Base-by-base conservation (phyloP, 805 yeast species). In the Wickerhamomyces kurtzmanii region DNA sequence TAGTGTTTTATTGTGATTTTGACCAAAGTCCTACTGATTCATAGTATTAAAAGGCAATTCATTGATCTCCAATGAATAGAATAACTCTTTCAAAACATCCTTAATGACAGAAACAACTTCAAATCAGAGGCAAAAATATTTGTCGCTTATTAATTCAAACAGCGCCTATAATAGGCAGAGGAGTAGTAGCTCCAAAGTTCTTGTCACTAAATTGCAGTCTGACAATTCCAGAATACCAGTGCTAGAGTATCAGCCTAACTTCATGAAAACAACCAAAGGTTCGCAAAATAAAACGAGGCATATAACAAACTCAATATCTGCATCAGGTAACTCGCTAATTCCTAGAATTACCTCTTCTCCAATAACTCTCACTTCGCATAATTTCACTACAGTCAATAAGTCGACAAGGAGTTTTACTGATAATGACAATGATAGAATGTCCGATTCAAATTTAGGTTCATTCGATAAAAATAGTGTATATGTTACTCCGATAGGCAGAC, bases 301-400 rank as follows among this genome's bases (percentile, higher is more conserved):
- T n/a, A n/a, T n/a, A n/a, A n/a, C n/a, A n/a, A n/a, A n/a, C n/a
- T n/a, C n/a, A n/a, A n/a, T n/a, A n/a, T n/a, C n/a, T n/a, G n/a
- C n/a, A n/a, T n/a, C n/a, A n/a, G n/a, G n/a, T n/a, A n/a, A n/a
- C n/a, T n/a, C n/a, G n/a, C n/a, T n/a, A n/a, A 43, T 44, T 11
- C 46, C 47, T 12, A 37, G 47, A 26, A 41, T 41, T 16, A 31
- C 36, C 4, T 39, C 46, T 1, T 36, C 48, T 1, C 42, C 47
- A 5, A 20, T 21, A 8, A 10, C 20, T 18, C 20, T 18, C 9
- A 18, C 9, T 8, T 18, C 10, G 10, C 8, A 18, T 8, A 18
- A 18, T 10, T 8, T 10, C 20, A 18, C n/a, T n/a, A n/a, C n/a
- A n/a, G n/a, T n/a, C n/a, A n/a, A n/a, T n/a, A n/a, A n/a, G n/a